Evolutionary conservation across 2,329 filamentous ascomycete genomes (phyloP), one percentile per base, ranked within the genome.

Genomic region (Penicillium sp.): DNA sequence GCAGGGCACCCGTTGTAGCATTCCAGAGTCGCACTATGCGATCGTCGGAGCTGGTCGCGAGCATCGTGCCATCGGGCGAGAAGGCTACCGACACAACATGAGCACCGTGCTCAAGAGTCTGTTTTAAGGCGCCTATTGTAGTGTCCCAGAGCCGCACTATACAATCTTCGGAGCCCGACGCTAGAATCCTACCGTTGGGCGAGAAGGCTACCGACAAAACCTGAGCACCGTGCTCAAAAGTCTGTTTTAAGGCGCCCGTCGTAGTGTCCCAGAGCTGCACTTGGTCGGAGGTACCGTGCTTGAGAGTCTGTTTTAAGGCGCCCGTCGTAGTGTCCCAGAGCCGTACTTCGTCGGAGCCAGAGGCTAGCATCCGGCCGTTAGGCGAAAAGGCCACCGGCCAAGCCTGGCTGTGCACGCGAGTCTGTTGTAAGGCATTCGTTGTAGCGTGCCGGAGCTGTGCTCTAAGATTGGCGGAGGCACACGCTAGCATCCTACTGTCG

Each of bases 271-370:
- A 56, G 36, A 56, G 38, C 3, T 28, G 36, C n/a, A n/a, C n/a
- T n/a, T n/a, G n/a, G n/a, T n/a, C n/a, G n/a, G n/a, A n/a, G n/a
- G n/a, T n/a, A n/a, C n/a, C n/a, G n/a, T n/a, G n/a, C 18, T 20
- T 4, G 18, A 20, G 18, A 8, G 34, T 46, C 26, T 48, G 35
- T 18, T 51, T 36, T 20, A 47, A 26, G 24, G 26, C 39, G n/a
- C 54, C 54, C n/a, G 55, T 56, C 10, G 18, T 11, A 3, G 26
- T 5, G 10, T 49, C 28, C 46, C 42, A 49, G 13, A 49, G 42
- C 4, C 39, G 32, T 4, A 49, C 28, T 0, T 45, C 38, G 8
- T 29, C 1, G 6, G 24, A 44, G 38, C 32, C 22, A 11, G 38
- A 45, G 16, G 46, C 47, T 5, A 49, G 22, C 2, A 42, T 26